phyloP scores from a whole-genome alignment of 2,329 filamentous ascomycete genomes.

The Neonectria ditissima region DNA sequence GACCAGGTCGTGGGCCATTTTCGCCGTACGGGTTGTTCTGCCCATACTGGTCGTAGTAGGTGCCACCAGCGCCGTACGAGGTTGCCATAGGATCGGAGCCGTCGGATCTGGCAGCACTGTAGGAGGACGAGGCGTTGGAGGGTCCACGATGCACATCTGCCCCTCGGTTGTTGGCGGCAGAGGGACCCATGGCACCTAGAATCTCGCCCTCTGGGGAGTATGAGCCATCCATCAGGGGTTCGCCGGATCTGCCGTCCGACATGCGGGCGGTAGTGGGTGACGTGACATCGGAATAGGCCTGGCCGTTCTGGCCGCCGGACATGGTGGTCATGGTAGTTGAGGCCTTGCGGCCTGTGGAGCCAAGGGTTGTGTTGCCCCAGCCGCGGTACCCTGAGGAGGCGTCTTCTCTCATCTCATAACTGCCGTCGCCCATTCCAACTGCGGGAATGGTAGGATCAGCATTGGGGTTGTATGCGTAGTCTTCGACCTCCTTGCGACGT shows the following conservation, averaged over 20 bases:
- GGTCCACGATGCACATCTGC: slow-evolving; percentile 86
- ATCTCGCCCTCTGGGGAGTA: slow-evolving; percentile 81
- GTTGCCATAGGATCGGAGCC: slow-evolving; percentile 67
- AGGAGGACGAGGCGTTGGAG: slow-evolving; percentile 96
- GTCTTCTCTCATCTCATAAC: slow-evolving; percentile 83
- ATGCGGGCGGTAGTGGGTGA: slow-evolving; percentile 71
- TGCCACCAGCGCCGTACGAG: slow-evolving; percentile 60
- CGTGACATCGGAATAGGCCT: slow-evolving; percentile 78
- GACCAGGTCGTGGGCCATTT: slow-evolving; percentile 59
- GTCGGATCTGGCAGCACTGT: slow-evolving; percentile 85
- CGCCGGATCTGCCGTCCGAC: slow-evolving; percentile 78
- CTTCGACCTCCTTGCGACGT: slow-evolving; percentile 94
- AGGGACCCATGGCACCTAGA: slow-evolving; percentile 83
- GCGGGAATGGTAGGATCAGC: slow-evolving; percentile 82
- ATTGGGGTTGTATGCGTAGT: slow-evolving; percentile 98
- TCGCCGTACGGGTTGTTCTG: slow-evolving; percentile 68
- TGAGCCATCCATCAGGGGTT: slow-evolving; percentile 66
- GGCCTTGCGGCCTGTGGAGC: slow-evolving; percentile 81
- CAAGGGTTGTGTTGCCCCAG: slow-evolving; percentile 84
- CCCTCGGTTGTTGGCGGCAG: slow-evolving; percentile 72
- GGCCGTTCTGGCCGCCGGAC: slow-evolving; percentile 76
- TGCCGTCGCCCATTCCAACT: slow-evolving; percentile 62
- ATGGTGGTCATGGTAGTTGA: slow-evolving; percentile 93
- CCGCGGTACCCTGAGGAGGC: slow-evolving; percentile 86
- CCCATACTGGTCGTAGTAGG: slow-evolving; percentile 71